Conservation (phyloP, 441 rosid genomes). For the Pelargonium myrrhifolium region DNA sequence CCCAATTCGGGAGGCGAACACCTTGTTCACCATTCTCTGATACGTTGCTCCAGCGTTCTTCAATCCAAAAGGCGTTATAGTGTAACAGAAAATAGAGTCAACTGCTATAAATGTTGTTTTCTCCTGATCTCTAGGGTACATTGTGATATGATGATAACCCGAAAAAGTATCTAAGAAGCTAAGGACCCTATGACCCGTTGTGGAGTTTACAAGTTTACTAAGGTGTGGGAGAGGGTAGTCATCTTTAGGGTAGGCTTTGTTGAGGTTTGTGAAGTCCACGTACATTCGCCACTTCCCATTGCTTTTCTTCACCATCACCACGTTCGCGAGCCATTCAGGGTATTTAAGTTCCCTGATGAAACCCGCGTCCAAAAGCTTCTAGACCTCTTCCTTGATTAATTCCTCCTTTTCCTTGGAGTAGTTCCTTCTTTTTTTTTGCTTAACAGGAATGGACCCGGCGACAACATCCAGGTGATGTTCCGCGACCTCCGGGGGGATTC, state of each 20-base stretch:
- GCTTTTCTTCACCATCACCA: background rate
- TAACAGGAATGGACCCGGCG: background rate
- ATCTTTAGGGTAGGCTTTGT: background rate
- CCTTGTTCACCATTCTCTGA: too few species aligned
- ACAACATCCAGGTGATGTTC: background rate
- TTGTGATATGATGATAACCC: background rate
- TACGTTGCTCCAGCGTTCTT: too few species aligned
- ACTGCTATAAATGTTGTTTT: background rate
- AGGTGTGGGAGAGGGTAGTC: background rate
- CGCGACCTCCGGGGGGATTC: background rate
- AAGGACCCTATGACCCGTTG: background rate
- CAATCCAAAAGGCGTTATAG: background rate
- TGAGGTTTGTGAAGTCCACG: too few species aligned
- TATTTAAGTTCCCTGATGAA: background rate
- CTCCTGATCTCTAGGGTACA: background rate
- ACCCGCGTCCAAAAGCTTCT: too few species aligned
- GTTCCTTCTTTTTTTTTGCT: background rate
- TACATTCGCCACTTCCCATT: background rate
- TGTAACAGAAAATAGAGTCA: background rate
- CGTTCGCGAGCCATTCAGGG: too few species aligned
- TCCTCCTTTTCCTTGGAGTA: background rate
- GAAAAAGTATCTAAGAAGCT: background rate
- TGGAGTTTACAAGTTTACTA: background rate
- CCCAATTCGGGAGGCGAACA: too few species aligned
- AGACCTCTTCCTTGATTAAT: background rate